phyloP scores from a whole-genome alignment of 768 basidiomycete species.

The Russula dissimulans region DNA sequence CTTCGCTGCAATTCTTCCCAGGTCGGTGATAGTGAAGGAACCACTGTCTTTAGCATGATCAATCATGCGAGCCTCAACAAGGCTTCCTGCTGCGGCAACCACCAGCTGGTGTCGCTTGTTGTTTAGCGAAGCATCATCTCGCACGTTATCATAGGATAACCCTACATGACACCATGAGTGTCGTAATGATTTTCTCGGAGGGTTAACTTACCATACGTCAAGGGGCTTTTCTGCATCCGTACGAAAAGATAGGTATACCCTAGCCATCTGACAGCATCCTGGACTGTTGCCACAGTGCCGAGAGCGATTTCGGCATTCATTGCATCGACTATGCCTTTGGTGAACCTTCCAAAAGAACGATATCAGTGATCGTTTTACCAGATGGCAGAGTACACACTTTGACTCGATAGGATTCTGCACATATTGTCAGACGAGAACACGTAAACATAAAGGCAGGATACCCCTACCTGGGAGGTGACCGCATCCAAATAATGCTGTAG shows the following conservation, averaged over 20 bases:
- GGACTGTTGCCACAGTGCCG: slow-evolving; percentile 81
- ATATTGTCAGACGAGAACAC: neutral
- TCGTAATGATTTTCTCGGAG: neutral
- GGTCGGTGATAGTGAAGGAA: slow-evolving; percentile 67
- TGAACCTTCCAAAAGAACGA: slow-evolving; percentile 41
- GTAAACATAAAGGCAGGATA: neutral
- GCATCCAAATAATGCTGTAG: slow-evolving; percentile 83
- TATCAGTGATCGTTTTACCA: neutral
- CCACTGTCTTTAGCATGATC: slow-evolving; percentile 51
- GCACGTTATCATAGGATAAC: slow-evolving; percentile 54
- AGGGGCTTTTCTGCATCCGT: slow-evolving; percentile 87
- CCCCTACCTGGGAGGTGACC: slow-evolving; percentile 68
- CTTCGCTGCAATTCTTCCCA: slow-evolving; percentile 93
- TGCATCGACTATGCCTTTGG: slow-evolving; percentile 75
- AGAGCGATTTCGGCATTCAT: slow-evolving; percentile 93
- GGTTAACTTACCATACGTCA: slow-evolving; percentile 55
- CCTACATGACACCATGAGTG: slow-evolving; percentile 37
- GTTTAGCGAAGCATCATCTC: slow-evolving; percentile 66
- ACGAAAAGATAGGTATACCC: slow-evolving; percentile 97
- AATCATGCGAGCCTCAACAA: slow-evolving; percentile 75
- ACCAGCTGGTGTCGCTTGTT: slow-evolving; percentile 63
- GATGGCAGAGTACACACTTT: slow-evolving; percentile 42
- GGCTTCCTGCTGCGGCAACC: slow-evolving; percentile 49
- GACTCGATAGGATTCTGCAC: slow-evolving; percentile 90
- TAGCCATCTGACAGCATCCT: slow-evolving; percentile 88